These are phyloP conservation scores for Crucihimalaya himalaica DNA, from an alignment of 345 rosid species.

Conservation along the genomic window DNA sequence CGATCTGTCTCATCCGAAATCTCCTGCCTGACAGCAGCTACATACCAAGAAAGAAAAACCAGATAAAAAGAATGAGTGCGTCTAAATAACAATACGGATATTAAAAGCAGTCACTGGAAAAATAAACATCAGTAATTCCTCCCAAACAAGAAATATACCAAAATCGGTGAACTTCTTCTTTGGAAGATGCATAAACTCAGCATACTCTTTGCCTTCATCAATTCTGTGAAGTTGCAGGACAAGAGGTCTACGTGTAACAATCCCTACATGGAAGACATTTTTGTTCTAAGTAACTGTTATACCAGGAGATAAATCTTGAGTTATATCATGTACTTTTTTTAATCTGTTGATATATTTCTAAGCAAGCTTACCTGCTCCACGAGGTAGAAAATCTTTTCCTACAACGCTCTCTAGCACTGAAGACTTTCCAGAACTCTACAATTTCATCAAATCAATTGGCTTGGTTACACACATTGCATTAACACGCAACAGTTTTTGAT, in stretches of 20 bases:
- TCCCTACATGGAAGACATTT: conserved; percentile 59
- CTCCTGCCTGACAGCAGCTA: conserved; percentile 92
- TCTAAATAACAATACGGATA: not conserved
- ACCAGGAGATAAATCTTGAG: not conserved
- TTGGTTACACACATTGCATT: conserved; percentile 3
- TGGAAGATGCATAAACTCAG: conserved; percentile 95
- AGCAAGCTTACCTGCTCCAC: conserved; percentile 75
- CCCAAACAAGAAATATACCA: conserved; percentile 46
- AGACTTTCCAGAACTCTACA: conserved; percentile 96
- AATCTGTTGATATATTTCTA: not conserved
- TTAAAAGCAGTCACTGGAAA: not conserved
- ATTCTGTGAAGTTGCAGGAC: conserved; percentile 93
- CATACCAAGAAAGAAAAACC: conserved; percentile 30
- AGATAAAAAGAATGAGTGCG: not conserved
- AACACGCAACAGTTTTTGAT: not conserved
- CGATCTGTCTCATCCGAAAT: conserved; percentile 93
- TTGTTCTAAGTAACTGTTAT: not conserved
- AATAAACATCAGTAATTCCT: not conserved
- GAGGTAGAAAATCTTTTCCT: conserved; percentile 95
- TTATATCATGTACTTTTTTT: not conserved
- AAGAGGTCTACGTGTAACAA: conserved; percentile 96
- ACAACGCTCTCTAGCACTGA: conserved; percentile 93
- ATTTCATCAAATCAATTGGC: conserved; percentile 24
- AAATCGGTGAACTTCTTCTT: conserved; percentile 86
- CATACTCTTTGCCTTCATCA: conserved; percentile 91